Evolutionary conservation across 2,329 filamentous ascomycete genomes (phyloP).

Genomic region (Colletotrichum tropicale): DNA sequence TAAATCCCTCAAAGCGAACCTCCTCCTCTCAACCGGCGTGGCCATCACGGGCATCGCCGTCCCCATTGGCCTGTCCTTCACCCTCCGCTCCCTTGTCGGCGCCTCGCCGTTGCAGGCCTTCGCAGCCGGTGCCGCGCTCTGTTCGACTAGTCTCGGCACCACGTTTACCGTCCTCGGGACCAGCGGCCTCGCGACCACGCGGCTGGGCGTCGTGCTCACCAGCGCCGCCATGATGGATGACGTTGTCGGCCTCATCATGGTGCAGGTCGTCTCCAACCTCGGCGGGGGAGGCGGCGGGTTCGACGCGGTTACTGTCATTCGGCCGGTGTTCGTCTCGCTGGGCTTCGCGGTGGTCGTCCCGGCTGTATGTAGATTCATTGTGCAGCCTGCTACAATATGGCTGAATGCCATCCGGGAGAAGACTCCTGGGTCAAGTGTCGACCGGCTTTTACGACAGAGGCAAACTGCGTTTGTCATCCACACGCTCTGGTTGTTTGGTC

Average conservation of each 20-base stretch:
- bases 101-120: conserved; percentile 68
- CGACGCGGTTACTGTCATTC: conserved; percentile 40
- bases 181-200: conserved; percentile 45
- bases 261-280: conserved; percentile 74
- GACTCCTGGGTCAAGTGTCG: conserved; percentile 23
- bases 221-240: conserved; percentile 85
- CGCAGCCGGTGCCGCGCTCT: conserved; percentile 74
- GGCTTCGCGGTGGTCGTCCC: conserved; percentile 55
- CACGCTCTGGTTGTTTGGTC: conserved; percentile 50
- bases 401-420: conserved; percentile 35
- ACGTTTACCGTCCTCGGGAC: conserved; percentile 60
- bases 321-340: conserved; percentile 51
- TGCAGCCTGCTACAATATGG: conserved; percentile 42
- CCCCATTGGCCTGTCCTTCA: conserved; percentile 71
- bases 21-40: conserved; percentile 63
- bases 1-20: conserved; percentile 60
- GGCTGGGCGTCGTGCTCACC: conserved; percentile 66
- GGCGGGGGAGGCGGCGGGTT: conserved; percentile 34
- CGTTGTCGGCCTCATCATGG: conserved; percentile 77
- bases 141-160: conserved; percentile 76
- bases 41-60: conserved; percentile 68
- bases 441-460: conserved; percentile 27
- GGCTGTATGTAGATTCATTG: conserved; percentile 48
- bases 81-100: conserved; percentile 52
- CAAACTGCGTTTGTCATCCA: conserved; percentile 50